Evolutionary conservation across 2,329 filamentous ascomycete genomes (phyloP), one percentile per base, ranked within the genome.

Genomic region (Penicillium sp.): DNA sequence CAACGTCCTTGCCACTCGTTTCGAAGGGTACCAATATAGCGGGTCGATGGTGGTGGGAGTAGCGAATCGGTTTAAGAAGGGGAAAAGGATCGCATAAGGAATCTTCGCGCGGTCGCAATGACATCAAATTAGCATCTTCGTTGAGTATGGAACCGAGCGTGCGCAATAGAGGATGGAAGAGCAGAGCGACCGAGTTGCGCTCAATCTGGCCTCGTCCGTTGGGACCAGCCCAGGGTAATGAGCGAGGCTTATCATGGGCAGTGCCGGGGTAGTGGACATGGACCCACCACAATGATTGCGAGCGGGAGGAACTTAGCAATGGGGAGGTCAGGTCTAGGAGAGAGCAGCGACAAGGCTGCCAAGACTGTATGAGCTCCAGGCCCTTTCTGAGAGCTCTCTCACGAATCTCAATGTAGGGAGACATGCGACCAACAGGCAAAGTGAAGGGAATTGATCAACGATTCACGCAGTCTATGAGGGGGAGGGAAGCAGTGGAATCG

Each of bases 51-150:
- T 5, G 33, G 12, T 4, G 4, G 38, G 26, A 39, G 40, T 11
- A 5, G 11, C 11, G 3, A 32, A 39, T 39, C 33, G 34, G 47
- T 44, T 53, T 53, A 46, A 46, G 46, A 43, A n/a, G 45, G 48
- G 26, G 43, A 41, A n/a, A 45, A 49, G 25, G 43, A 40, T 53
- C 48, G 54, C 49, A 53, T 55, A 40, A 50, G 58, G 40, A 39
- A 57, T 54, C 29, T 32, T 3, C 58, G 44, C 42, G 40, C 40
- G 39, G 39, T 45, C 33, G 45, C 38, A 43, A 60, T 56, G 58
- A 60, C 55, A 60, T 58, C 49, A 59, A 45, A 55, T 62, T 49
- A 62, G 59, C 55, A 58, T 54, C 33, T 50, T 47, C 49, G 35
- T 53, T 47, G 32, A 47, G 28, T 39, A 27, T 27, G 9, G 13